phyloP scores from a whole-genome alignment of 2,329 filamentous ascomycete genomes.

The Didymella pinodella region DNA sequence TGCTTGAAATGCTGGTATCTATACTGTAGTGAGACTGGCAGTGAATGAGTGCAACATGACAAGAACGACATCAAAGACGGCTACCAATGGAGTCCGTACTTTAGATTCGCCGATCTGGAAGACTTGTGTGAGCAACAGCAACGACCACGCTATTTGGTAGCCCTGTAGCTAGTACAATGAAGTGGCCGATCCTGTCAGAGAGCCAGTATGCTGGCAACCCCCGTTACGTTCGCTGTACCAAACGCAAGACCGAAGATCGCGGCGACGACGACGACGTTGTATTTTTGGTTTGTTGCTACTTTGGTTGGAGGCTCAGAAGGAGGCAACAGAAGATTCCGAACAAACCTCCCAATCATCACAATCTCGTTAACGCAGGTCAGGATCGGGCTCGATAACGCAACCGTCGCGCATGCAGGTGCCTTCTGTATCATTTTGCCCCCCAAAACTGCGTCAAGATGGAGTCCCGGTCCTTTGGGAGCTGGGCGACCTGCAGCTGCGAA shows the following conservation, averaged over 20 bases:
- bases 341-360: not conserved
- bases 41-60: not conserved
- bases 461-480: not conserved
- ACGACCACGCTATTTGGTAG: not conserved
- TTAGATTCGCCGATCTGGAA: not conserved
- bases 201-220: not conserved
- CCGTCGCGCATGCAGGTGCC: not conserved
- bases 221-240: not conserved
- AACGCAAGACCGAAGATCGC: not conserved
- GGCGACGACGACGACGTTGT: not conserved
- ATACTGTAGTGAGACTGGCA: too few relatives aligned
- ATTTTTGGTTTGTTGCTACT: not conserved
- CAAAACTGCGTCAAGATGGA: not conserved
- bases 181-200: not conserved
- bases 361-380: not conserved
- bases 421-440: not conserved
- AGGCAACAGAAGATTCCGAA: not conserved
- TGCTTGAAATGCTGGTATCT: too few relatives aligned
- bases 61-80: not conserved
- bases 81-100: not conserved
- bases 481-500: not conserved
- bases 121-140: not conserved
- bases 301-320: not conserved
- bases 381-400: not conserved
- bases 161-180: not conserved